Evolutionary conservation across 352 stramenopile species (phyloP).

Genomic region (Pythium grandisporangium): DNA sequence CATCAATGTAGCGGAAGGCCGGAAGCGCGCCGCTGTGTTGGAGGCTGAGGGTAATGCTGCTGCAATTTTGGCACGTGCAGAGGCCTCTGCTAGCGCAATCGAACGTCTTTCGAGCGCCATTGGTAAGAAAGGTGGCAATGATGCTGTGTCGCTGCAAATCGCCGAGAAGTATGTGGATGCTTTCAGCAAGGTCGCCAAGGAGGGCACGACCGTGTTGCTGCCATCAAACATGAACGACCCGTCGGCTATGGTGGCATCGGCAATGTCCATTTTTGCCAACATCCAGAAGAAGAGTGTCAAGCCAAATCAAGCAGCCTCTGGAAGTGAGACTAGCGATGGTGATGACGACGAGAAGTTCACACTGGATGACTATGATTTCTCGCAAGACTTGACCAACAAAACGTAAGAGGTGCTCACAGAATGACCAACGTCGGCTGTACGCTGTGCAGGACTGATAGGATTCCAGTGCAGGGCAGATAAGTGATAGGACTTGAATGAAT

Average conservation of each 20-base stretch:
- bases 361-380: too few species aligned
- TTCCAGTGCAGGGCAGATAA: too few species aligned
- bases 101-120: constrained; percentile 67
- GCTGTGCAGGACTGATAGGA: too few species aligned
- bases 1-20: constrained; percentile 88
- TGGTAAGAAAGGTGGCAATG: constrained; percentile 43
- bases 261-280: constrained; percentile 82
- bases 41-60: constrained; percentile 81
- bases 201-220: constrained; percentile 81
- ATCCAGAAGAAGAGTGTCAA: constrained; percentile 75
- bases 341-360: constrained; percentile 66
- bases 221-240: constrained; percentile 76
- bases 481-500: too few species aligned
- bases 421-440: too few species aligned
- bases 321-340: constrained; percentile 11
- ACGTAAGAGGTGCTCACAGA: too few species aligned
- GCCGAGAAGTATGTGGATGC: constrained; percentile 89
- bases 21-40: constrained; percentile 81
- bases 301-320: constrained; percentile 9
- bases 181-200: constrained; percentile 88
- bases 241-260: constrained; percentile 85
- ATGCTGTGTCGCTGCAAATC: constrained; percentile 81
- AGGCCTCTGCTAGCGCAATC: constrained; percentile 78
- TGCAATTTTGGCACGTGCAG: constrained; percentile 74
- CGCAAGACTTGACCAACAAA: too few species aligned